A percentile compares a stretch with the other conserved stretches of the same genome.
phyloP scores from a whole-genome alignment of 2,329 filamentous ascomycete genomes.

The Trichoderma lentiforme region DNA sequence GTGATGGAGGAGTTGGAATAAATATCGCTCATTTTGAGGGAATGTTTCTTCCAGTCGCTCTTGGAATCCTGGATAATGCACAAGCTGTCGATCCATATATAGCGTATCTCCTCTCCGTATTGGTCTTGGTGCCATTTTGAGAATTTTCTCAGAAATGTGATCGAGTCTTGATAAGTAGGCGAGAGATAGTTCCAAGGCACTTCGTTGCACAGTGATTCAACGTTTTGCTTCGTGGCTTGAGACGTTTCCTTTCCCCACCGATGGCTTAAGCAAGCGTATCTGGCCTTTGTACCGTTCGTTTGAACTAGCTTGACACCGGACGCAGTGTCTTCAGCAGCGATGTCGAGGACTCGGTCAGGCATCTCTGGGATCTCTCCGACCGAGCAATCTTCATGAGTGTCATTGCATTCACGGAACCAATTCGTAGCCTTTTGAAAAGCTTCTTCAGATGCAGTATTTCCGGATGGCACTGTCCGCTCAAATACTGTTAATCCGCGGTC shows the following conservation, averaged over 20 bases:
- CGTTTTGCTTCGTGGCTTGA: neutral
- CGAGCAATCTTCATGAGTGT: neutral
- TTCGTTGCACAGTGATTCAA: neutral
- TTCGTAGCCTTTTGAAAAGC: neutral
- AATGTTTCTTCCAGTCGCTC: conserved; percentile 9
- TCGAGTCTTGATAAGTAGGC: conserved; percentile 16
- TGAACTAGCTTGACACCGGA: conserved; percentile 6
- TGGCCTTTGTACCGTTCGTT: neutral
- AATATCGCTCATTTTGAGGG: conserved; percentile 11
- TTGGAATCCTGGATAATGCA: conserved; percentile 15
- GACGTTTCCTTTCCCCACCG: conserved; percentile 8
- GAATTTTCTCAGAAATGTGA: conserved; percentile 13
- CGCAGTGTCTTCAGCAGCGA: neutral
- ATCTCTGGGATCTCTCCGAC: neutral
- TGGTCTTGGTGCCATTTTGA: conserved; percentile 11
- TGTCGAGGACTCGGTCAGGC: conserved; percentile 11
- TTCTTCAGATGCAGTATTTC: conserved; percentile 4
- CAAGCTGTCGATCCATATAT: conserved; percentile 17
- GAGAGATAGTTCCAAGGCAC: conserved; percentile 17
- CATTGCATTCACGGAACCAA: conserved; percentile 13
- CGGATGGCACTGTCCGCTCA: neutral
- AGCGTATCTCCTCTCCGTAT: conserved; percentile 9
- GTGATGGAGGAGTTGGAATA: conserved; percentile 14
- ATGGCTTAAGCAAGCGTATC: conserved; percentile 15
- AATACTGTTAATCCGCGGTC: conserved; percentile 5